Evolutionary conservation across 176 grass and related monocot genomes (phyloP), one percentile per base, ranked within the genome.

Genomic region (Oryza australiensis): DNA sequence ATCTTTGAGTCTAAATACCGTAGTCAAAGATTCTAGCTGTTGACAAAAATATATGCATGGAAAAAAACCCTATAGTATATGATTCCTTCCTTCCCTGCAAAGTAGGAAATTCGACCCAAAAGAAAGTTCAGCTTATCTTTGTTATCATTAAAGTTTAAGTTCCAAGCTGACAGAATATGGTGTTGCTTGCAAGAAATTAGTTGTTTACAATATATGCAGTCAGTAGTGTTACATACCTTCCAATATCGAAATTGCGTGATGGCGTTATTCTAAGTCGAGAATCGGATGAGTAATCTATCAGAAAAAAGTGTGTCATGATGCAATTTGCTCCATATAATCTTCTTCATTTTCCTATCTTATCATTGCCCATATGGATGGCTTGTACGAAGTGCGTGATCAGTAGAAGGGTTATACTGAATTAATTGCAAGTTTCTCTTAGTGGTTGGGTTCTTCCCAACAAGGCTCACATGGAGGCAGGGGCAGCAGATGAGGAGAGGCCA

Each of bases 401-500:
- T 7, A 26, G 23, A 8, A 41, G 13, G 9, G 70, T 15, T 7
- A 40, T 23, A 24, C 16, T 38, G 5, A 40, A 69, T 24, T 70
- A 0, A 7, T 12, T 14, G 23, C 64, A 37, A 81, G 8, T 59
- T 41, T 1, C 0, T 38, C 12, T 10, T 20, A 18, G 1, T 69
- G 5, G 7, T 11, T 68, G 9, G 12, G 48, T 27, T 48, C 12
- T 13, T 40, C 27, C 35, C n/a, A 12, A 27, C 22, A 22, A 26
- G n/a, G 48, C 22, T 28, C 4, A 43, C n/a, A 80, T 80, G 77
- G 45, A 67, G 5, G 22, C 48, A 20, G 48, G 42, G 12, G 42
- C 42, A 45, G 42, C 32, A 60, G 78, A 81, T 70, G 78, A 70
- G 66, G 78, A 80, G 66, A 81, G 9, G 49, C 66, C 67, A 71